Conservation (phyloP, 2,329 filamentous ascomycete species). For the Paecilomyces niveus region DNA sequence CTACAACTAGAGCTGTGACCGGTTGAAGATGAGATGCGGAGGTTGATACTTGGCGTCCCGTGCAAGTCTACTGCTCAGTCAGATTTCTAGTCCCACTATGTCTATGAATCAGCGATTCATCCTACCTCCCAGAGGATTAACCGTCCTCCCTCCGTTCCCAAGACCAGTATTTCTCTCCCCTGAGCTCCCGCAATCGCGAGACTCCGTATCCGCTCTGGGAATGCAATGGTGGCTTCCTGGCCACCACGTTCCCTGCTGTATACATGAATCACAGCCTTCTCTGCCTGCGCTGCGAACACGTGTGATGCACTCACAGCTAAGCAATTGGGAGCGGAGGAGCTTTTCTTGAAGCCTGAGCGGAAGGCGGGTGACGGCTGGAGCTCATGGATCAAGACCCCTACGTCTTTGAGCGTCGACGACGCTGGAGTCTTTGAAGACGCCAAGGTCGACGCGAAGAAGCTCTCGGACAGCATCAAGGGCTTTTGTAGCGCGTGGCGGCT, state of each 20-base stretch:
- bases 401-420: constrained; percentile 59
- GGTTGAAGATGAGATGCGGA: constrained; percentile 37
- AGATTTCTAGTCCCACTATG: constrained; percentile 2
- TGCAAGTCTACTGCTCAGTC: constrained; percentile 27
- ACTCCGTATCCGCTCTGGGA: constrained; percentile 78
- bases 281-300: constrained; percentile 83
- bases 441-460: constrained; percentile 40
- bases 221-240: constrained; percentile 81
- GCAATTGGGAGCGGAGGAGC: constrained; percentile 69
- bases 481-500: background rate
- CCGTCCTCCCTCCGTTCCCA: constrained; percentile 79
- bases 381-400: constrained; percentile 79
- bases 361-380: constrained; percentile 71
- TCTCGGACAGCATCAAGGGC: constrained; percentile 42
- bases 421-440: constrained; percentile 35
- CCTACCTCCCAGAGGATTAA: constrained; percentile 88
- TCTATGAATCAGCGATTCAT: constrained; percentile 12
- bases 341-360: constrained; percentile 82
- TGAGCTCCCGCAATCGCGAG: constrained; percentile 62
- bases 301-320: constrained; percentile 75
- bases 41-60: constrained; percentile 38
- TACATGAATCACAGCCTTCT: constrained; percentile 88
- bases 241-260: constrained; percentile 78
- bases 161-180: constrained; percentile 54
- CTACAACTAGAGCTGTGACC: constrained; percentile 66